Conservation (phyloP, 768 basidiomycete genomes). For the Trametes cingulata region DNA sequence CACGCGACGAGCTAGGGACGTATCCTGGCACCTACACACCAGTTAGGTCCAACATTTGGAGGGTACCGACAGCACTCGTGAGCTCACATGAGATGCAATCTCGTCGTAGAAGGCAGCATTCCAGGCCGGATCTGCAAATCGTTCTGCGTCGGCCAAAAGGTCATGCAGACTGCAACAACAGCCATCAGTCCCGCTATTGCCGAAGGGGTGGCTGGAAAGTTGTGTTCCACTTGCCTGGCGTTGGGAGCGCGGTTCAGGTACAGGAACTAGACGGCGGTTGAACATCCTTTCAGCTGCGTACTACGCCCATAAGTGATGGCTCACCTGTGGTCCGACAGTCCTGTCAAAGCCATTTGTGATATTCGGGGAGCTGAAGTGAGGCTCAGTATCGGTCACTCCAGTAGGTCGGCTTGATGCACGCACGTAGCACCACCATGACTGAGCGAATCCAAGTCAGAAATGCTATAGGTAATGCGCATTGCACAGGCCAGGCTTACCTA, state of each 20-base stretch:
- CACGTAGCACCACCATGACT: constrained; percentile 20
- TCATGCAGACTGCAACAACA: constrained; percentile 15
- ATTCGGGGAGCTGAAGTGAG: constrained; percentile 22
- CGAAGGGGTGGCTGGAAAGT: not conserved
- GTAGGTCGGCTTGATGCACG: not conserved
- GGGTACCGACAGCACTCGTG: not conserved
- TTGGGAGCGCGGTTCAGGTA: constrained; percentile 16
- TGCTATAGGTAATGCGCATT: not conserved
- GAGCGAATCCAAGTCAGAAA: too few relatives aligned
- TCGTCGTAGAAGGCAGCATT: constrained; percentile 32
- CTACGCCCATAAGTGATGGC: not conserved
- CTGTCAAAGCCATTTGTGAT: constrained; percentile 33
- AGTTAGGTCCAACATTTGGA: too few relatives aligned
- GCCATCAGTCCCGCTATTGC: too few relatives aligned
- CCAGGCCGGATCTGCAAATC: constrained; percentile 29
- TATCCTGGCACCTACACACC: constrained; percentile 29
- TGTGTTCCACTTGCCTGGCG: not conserved
- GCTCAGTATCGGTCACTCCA: not conserved
- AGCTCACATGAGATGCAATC: constrained; percentile 27
- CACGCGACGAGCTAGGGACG: constrained; percentile 22
- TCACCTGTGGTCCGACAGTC: constrained; percentile 32
- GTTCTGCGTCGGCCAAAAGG: constrained; percentile 29
- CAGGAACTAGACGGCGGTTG: constrained; percentile 7
- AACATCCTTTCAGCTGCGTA: not conserved
- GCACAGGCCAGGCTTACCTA: not conserved